Percentiles rank a stretch among this genome's conserved stretches.
Evolutionary conservation across 371 early-diverging fungal species (phyloP).

Genomic region (Blakeslea trispora): DNA sequence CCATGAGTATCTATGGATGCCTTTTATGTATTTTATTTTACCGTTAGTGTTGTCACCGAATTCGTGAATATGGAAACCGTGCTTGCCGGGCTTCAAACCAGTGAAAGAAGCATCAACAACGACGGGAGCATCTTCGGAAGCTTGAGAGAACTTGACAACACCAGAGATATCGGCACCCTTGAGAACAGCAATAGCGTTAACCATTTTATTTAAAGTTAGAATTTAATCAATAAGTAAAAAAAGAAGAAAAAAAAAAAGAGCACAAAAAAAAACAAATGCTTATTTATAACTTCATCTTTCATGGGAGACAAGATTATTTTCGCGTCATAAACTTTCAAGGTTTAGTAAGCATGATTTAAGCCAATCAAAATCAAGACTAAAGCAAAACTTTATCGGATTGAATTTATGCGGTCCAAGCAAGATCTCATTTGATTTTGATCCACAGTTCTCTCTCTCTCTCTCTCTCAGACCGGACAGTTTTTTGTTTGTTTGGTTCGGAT

Average conservation of each 20-base stretch:
- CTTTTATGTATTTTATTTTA: slow-evolving; percentile 9
- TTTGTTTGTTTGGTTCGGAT: too few species aligned
- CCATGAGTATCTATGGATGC: neutral
- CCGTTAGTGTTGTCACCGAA: slow-evolving; percentile 86
- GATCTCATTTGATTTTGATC: too few species aligned
- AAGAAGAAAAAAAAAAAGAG: slow-evolving; percentile 16
- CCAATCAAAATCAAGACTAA: neutral
- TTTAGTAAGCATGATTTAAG: slow-evolving; percentile 13
- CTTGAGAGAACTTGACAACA: slow-evolving; percentile 78
- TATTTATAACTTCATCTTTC: neutral
- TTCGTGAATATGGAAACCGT: slow-evolving; percentile 93
- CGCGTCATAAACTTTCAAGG: slow-evolving; percentile 20
- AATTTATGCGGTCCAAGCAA: too few species aligned
- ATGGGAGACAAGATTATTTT: slow-evolving; percentile 3
- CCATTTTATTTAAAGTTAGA: slow-evolving; percentile 46
- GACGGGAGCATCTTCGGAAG: slow-evolving; percentile 60
- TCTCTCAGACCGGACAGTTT: too few species aligned
- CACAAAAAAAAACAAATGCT: slow-evolving; percentile 5
- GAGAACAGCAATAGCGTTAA: slow-evolving; percentile 82
- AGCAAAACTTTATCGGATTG: too few species aligned
- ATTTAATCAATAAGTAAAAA: neutral
- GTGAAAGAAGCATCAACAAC: slow-evolving; percentile 64
- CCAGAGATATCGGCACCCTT: slow-evolving; percentile 66
- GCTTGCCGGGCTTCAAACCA: slow-evolving; percentile 77
- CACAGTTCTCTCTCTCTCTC: too few species aligned